These are phyloP conservation scores for Exserohilum rostratum DNA, from an alignment of 2,329 filamentous ascomycete genomes.

Conservation along the genomic window DNA sequence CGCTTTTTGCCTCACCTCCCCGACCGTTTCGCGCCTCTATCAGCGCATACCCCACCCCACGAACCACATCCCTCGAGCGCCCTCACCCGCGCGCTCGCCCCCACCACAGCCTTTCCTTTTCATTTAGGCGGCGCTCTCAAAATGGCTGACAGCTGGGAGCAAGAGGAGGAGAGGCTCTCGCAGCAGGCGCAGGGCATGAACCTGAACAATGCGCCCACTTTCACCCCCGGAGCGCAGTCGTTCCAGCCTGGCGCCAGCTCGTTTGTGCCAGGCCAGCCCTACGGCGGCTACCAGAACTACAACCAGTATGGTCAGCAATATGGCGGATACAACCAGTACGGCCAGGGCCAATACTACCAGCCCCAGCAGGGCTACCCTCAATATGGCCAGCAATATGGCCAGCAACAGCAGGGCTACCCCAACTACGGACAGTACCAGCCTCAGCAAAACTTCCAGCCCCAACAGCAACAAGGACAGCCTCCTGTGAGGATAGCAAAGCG, in stretches of 20 bases:
- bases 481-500: conserved; percentile 69
- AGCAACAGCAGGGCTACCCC: conserved; percentile 34
- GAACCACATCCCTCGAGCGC: too few species aligned
- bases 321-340: conserved; percentile 64
- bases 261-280: conserved; percentile 14
- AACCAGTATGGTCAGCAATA: conserved; percentile 62
- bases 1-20: background rate
- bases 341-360: conserved; percentile 47
- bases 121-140: conserved; percentile 21
- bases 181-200: conserved; percentile 61
- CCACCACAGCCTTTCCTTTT: background rate
- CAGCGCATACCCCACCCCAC: conserved; percentile 7
- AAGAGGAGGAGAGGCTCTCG: conserved; percentile 82
- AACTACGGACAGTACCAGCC: conserved; percentile 31
- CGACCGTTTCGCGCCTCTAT: background rate
- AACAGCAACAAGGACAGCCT: conserved; percentile 55
- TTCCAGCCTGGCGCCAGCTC: conserved; percentile 13
- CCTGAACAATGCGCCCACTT: conserved; percentile 31
- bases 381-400: conserved; percentile 54
- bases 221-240: conserved; percentile 23
- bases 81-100: background rate
- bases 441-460: conserved; percentile 41
- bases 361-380: conserved; percentile 54
- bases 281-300: conserved; percentile 61
- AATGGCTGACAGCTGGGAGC: conserved; percentile 95